Conservation (phyloP, 106 monocot genomes). For the Amphibolis antarctica region DNA sequence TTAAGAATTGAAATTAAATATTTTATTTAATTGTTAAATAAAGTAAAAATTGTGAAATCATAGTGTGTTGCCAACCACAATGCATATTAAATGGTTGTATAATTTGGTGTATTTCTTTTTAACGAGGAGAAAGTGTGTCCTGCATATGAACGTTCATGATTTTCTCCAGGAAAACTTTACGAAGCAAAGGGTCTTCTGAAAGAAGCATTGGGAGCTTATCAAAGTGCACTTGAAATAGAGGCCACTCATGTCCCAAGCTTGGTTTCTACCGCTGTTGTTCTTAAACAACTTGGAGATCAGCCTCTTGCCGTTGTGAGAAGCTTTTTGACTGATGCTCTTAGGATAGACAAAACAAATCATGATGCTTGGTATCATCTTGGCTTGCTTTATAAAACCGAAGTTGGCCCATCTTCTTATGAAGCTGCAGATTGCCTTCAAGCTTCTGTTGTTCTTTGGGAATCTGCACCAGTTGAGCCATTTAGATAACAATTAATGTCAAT, state of each 20-base stretch:
- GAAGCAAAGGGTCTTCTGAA: constrained; percentile 52
- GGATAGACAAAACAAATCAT: constrained; percentile 62
- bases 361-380: constrained; percentile 78
- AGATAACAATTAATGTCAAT: constrained; percentile 27
- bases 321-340: constrained; percentile 73
- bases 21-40: too few species aligned
- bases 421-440: constrained; percentile 91
- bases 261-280: constrained; percentile 53
- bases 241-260: constrained; percentile 71
- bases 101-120: too few species aligned
- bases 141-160: neutral
- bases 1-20: too few species aligned
- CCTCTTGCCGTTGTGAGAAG: constrained; percentile 37
- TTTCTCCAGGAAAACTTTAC: constrained; percentile 35
- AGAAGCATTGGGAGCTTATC: constrained; percentile 60
- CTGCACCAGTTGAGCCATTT: constrained; percentile 85
- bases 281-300: constrained; percentile 34
- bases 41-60: too few species aligned
- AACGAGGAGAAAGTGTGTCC: too few species aligned
- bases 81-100: too few species aligned
- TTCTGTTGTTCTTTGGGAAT: constrained; percentile 72
- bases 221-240: constrained; percentile 59
- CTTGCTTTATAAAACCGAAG: constrained; percentile 41
- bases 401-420: constrained; percentile 29
- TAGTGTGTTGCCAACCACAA: too few species aligned